Evolutionary conservation across 1,139 yeast species (phyloP).

Genomic region (Suhomyces terraborum): DNA sequence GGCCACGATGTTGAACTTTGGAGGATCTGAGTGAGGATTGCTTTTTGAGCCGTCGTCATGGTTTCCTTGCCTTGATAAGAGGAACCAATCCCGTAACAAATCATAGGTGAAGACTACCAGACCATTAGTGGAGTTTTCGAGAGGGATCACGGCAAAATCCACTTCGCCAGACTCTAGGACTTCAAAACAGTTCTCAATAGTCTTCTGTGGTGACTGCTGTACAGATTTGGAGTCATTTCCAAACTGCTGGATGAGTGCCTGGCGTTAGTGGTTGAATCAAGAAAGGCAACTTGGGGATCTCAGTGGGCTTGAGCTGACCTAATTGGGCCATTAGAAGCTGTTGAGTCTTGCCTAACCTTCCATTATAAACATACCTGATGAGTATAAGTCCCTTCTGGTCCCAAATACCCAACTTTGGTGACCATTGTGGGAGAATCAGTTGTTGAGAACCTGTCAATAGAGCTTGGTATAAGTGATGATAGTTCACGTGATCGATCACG

Average conservation of each 20-base stretch:
- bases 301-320: too few relatives aligned
- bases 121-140: conserved; percentile 94
- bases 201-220: conserved; percentile 56
- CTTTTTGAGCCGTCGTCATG: neutral
- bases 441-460: too few relatives aligned
- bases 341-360: neutral
- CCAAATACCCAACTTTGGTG: conserved; percentile 66
- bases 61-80: conserved; percentile 15
- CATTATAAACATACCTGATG: conserved; percentile 61
- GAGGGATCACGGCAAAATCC: conserved; percentile 82
- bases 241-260: conserved; percentile 67
- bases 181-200: conserved; percentile 68
- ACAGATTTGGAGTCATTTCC: neutral
- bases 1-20: conserved; percentile 57
- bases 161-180: conserved; percentile 48
- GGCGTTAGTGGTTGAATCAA: conserved; percentile 13
- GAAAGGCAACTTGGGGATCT: too few relatives aligned
- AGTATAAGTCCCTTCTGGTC: conserved; percentile 90
- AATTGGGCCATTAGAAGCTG: too few relatives aligned
- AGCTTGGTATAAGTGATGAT: too few relatives aligned
- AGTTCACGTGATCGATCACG: neutral
- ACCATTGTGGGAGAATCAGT: conserved; percentile 6
- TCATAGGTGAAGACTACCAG: conserved; percentile 87
- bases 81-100: conserved; percentile 67
- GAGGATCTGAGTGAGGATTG: conserved; percentile 10